phyloP scores from a whole-genome alignment of 345 rosid genomes.

The Brassica juncea region DNA sequence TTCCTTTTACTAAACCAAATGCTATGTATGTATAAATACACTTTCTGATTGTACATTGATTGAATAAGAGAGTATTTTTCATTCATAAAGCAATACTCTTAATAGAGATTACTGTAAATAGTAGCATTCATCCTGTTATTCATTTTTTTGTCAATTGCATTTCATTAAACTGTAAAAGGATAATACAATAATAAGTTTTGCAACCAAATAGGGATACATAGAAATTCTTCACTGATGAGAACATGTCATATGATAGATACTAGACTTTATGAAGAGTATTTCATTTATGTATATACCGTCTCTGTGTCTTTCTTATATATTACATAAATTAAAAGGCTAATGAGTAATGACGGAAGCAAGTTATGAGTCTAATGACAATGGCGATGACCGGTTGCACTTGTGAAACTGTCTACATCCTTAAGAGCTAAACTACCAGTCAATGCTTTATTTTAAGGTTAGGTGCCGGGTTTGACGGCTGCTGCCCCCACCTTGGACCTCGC shows the following conservation, averaged over 20 bases:
- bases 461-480: background rate
- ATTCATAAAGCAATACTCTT: too few relatives aligned
- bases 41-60: too few relatives aligned
- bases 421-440: background rate
- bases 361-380: background rate
- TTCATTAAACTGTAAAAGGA: too few relatives aligned
- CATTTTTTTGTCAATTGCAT: background rate
- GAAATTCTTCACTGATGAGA: too few relatives aligned
- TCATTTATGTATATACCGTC: background rate
- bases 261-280: background rate
- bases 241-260: background rate
- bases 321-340: background rate
- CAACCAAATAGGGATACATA: too few relatives aligned
- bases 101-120: background rate
- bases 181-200: too few relatives aligned
- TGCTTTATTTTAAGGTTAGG: background rate
- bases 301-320: background rate
- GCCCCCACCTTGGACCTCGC: background rate
- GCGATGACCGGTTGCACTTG: background rate
- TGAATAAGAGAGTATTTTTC: too few relatives aligned
- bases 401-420: background rate
- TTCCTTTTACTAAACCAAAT: too few relatives aligned
- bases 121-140: background rate
- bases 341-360: background rate
- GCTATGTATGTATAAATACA: too few relatives aligned